A percentile compares a stretch with the other conserved stretches of the same genome.
These are phyloP conservation scores for Alopecurus myosuroides DNA, from an alignment of 176 grass and related monocot species.

Conservation along the genomic window DNA sequence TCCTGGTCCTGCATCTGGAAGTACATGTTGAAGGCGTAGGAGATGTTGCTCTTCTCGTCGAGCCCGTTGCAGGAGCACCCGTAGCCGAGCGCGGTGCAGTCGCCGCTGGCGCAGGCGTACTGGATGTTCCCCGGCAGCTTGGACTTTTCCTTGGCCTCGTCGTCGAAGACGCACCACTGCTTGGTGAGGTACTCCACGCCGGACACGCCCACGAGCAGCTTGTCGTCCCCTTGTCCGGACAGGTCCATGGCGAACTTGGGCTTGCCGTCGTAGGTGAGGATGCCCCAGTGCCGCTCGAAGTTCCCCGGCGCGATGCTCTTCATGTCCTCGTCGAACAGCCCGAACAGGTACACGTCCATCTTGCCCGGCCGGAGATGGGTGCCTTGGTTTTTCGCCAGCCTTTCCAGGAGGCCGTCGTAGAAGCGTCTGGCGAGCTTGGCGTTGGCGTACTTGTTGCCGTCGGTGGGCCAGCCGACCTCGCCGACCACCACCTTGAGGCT, in stretches of 20 bases:
- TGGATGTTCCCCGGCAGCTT: conserved; percentile 38
- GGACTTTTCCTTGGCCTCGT: conserved; percentile 34
- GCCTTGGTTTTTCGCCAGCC: conserved; percentile 52
- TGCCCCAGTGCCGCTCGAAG: conserved; percentile 83
- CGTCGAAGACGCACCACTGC: conserved; percentile 79
- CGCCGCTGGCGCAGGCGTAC: conserved; percentile 62
- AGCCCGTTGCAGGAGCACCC: conserved; percentile 56
- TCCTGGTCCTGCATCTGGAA: conserved; percentile 97
- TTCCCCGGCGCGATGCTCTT: conserved; percentile 71
- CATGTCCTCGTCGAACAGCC: conserved; percentile 74
- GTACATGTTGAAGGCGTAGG: conserved; percentile 97
- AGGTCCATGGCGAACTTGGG: conserved; percentile 85
- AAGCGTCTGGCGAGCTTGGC: conserved; percentile 35
- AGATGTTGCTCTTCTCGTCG: conserved; percentile 52
- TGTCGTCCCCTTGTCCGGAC: conserved; percentile 49
- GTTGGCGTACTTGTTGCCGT: conserved; percentile 66
- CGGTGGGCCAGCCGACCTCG: conserved; percentile 83
- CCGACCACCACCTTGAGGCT: conserved; percentile 71
- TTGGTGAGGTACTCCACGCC: conserved; percentile 49
- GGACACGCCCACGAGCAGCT: conserved; percentile 23
- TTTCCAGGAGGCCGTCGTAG: conserved; percentile 65
- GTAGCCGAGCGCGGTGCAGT: conserved; percentile 75
- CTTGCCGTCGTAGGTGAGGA: conserved; percentile 82
- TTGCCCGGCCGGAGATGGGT: conserved; percentile 55
- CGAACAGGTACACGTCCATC: conserved; percentile 80